Conservation (phyloP, 1,284 basidiomycete genomes). For the Ustilago vetiveriae region DNA sequence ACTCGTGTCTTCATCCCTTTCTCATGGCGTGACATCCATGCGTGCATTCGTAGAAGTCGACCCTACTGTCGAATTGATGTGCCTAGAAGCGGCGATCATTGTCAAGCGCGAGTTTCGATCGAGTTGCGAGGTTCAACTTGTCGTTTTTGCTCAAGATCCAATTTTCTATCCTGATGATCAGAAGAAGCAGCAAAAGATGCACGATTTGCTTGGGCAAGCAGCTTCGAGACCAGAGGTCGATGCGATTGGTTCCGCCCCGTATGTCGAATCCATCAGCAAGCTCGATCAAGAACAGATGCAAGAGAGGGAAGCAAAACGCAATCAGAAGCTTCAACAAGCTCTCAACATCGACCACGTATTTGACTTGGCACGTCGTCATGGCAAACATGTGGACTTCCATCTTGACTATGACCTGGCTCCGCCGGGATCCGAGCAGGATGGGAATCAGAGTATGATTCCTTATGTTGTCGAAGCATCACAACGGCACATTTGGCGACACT, state of each 20-base stretch:
- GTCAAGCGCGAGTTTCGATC: slow-evolving; percentile 13
- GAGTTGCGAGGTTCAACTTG: slow-evolving; percentile 24
- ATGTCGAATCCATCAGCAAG: slow-evolving; percentile 31
- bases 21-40: slow-evolving; percentile 42
- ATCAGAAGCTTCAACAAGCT: slow-evolving; percentile 9
- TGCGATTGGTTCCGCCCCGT: slow-evolving; percentile 41
- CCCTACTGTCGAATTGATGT: slow-evolving; percentile 30
- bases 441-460: slow-evolving; percentile 14
- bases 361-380: slow-evolving; percentile 10
- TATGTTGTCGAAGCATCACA: slow-evolving; percentile 5
- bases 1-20: slow-evolving; percentile 20
- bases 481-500: background rate
- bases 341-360: slow-evolving; percentile 22
- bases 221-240: slow-evolving; percentile 4
- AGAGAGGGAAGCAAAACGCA: background rate
- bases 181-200: slow-evolving; percentile 19
- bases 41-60: slow-evolving; percentile 52
- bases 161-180: slow-evolving; percentile 31
- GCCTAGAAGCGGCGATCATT: slow-evolving; percentile 25
- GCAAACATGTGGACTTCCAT: slow-evolving; percentile 48
- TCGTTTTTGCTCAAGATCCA: slow-evolving; percentile 49
- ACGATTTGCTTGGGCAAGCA: slow-evolving; percentile 15
- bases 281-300: background rate
- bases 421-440: background rate
- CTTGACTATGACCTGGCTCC: slow-evolving; percentile 48